Base-by-base conservation (phyloP, 371 early-diverging fungal species). In the Chytridium lagenaria region DNA sequence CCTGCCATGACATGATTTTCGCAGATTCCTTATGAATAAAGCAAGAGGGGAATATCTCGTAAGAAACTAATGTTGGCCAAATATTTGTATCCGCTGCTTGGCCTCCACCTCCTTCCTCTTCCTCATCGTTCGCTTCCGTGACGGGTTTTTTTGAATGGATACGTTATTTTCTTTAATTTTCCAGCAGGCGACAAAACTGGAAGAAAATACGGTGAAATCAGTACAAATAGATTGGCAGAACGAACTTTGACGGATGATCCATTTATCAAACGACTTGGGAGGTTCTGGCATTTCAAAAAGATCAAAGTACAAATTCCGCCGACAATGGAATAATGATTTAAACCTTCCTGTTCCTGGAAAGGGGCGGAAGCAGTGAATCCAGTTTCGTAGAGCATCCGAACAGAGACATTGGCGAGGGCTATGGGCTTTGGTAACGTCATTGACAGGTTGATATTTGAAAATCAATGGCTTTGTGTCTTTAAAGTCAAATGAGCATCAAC, bases 261-360 rank as follows among this genome's bases (percentile, higher is more conserved):
- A 84, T 1, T 38, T 44, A 22, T 82, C 81, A 1, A 81, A 71
- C 1, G 65, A 70, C 57, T 83, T 83, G 0, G 87, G 82, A 33
- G 71, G 73, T 28, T 87, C 87, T 2, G 87, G 87, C 73, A 87
- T 74, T 70, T 85, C 85, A 34, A 85, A 71, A 26, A 87, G 68
- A 70, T 83, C 83, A 30, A 85, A 71, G 38, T 50, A 57, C 50
- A 87, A 0, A 84, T 71, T 2, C 84, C 84, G 1, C 84, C 84
- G 40, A 85, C 75, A 19, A 79, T 64, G 2, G 79, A 76, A 71
- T 78, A 50, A 22, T 76, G 77, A 38, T 36, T 55, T 1, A 37
- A 69, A 23, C 57, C 68, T 5, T 76, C 69, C 36, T 79, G 80
- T n/a, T 40, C 36, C 68, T 76, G 73, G 39, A 59, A 80, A 10